Percentiles rank a stretch among this genome's conserved stretches.
Evolutionary conservation across 352 stramenopile genomes (phyloP).

Genomic region (Stramenopiles sp.): DNA sequence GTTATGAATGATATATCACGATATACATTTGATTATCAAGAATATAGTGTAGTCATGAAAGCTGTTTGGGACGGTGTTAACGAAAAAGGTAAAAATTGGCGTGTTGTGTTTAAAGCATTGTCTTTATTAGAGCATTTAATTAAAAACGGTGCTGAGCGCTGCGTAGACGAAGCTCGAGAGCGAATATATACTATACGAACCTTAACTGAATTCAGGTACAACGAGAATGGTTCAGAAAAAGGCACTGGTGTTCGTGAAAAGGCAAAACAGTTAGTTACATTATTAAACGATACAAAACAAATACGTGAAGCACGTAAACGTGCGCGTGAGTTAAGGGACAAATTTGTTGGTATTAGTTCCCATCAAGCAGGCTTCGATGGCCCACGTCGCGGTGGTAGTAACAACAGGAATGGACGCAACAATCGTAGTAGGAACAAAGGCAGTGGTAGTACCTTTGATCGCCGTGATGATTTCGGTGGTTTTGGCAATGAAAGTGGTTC

Average conservation of each 20-base stretch:
- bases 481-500: constrained; percentile 25
- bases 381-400: constrained; percentile 11
- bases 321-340: constrained; percentile 48
- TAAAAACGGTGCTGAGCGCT: constrained; percentile 90
- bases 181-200: constrained; percentile 73
- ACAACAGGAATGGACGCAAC: constrained; percentile 13
- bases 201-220: constrained; percentile 60
- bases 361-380: constrained; percentile 28
- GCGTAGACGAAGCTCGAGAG: constrained; percentile 84
- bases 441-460: constrained; percentile 19
- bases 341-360: constrained; percentile 57
- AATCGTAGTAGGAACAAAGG: too few relatives aligned
- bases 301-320: constrained; percentile 63
- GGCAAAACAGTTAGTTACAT: constrained; percentile 54
- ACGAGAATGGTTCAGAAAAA: constrained; percentile 55
- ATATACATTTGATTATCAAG: too few relatives aligned
- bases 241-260: constrained; percentile 61
- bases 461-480: constrained; percentile 17
- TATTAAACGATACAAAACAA: constrained; percentile 60
- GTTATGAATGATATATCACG: constrained; percentile 90
- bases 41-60: too few relatives aligned
- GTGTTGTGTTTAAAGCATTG: constrained; percentile 74
- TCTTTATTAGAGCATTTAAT: constrained; percentile 89
- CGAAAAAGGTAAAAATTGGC: too few relatives aligned
- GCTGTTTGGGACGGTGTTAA: too few relatives aligned